These are phyloP conservation scores for Datisca glomerata DNA, from an alignment of 306 rosid species.

Conservation along the genomic window DNA sequence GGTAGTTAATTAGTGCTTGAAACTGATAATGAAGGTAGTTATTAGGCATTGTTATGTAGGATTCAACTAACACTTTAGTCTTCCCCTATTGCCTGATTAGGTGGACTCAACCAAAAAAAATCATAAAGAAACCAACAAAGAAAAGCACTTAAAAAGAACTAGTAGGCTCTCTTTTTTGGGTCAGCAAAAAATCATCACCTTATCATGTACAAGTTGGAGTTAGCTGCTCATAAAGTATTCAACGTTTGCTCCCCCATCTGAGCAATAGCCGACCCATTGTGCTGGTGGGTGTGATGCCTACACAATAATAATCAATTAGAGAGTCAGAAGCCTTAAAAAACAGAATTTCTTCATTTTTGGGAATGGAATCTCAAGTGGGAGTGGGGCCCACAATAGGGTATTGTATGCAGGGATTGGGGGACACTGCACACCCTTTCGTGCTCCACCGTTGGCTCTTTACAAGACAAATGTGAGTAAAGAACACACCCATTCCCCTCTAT, in stretches of 20 bases:
- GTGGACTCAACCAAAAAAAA: background rate
- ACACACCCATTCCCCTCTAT: background rate
- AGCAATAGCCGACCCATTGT: slow-evolving; percentile 25
- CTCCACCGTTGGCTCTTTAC: background rate
- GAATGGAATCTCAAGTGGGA: no score
- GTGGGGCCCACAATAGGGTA: background rate
- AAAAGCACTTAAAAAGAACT: background rate
- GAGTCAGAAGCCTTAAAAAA: no score
- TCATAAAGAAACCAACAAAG: no score
- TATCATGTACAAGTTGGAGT: background rate
- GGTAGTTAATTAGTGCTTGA: no score
- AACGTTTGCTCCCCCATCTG: no score
- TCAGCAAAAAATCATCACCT: background rate
- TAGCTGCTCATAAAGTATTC: background rate
- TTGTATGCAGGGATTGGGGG: background rate
- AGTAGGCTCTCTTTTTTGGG: background rate
- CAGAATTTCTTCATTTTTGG: slow-evolving; percentile 77
- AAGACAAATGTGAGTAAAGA: background rate
- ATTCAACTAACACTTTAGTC: background rate
- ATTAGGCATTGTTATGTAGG: no score
- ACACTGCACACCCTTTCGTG: background rate
- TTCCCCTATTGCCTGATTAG: background rate
- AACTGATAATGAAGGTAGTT: no score
- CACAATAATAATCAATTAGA: slow-evolving; percentile 26
- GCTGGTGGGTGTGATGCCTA: slow-evolving; percentile 44